Percentiles rank a stretch among this genome's conserved stretches.
phyloP scores from a whole-genome alignment of 106 monocot genomes.

The Amphibolis antarctica region DNA sequence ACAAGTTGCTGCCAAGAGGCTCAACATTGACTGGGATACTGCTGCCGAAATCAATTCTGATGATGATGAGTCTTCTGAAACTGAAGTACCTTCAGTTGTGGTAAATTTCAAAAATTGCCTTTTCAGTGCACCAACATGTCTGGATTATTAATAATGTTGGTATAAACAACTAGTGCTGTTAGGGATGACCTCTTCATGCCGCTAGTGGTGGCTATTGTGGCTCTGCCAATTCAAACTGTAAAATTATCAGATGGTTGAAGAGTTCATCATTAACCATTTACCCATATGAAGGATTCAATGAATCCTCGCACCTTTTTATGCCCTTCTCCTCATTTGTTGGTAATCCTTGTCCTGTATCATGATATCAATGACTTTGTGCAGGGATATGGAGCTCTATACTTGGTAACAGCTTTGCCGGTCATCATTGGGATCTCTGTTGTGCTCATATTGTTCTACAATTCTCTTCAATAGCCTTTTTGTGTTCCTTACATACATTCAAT shows the following conservation, averaged over 20 bases:
- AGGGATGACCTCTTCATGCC: background rate
- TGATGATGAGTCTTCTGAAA: constrained; percentile 46
- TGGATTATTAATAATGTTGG: too few species aligned
- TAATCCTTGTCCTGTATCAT: background rate
- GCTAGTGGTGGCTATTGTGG: background rate
- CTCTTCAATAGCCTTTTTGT: constrained; percentile 45
- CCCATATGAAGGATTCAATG: background rate
- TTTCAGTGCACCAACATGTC: too few species aligned
- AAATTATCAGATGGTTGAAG: background rate
- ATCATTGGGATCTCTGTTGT: constrained; percentile 77
- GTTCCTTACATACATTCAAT: background rate
- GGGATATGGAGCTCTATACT: constrained; percentile 84
- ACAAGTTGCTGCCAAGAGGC: constrained; percentile 59
- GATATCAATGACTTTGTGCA: background rate
- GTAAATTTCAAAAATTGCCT: constrained; percentile 21
- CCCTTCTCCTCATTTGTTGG: background rate
- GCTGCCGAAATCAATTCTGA: constrained; percentile 63
- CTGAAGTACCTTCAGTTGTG: constrained; percentile 64
- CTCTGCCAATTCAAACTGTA: background rate
- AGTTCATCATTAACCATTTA: background rate
- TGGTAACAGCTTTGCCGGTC: constrained; percentile 78
- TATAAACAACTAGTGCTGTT: background rate
- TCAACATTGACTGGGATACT: constrained; percentile 89
- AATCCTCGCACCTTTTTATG: background rate
- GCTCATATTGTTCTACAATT: constrained; percentile 91